phyloP scores from a whole-genome alignment of 1,284 basidiomycete species.

The Trichosporon inkin region DNA sequence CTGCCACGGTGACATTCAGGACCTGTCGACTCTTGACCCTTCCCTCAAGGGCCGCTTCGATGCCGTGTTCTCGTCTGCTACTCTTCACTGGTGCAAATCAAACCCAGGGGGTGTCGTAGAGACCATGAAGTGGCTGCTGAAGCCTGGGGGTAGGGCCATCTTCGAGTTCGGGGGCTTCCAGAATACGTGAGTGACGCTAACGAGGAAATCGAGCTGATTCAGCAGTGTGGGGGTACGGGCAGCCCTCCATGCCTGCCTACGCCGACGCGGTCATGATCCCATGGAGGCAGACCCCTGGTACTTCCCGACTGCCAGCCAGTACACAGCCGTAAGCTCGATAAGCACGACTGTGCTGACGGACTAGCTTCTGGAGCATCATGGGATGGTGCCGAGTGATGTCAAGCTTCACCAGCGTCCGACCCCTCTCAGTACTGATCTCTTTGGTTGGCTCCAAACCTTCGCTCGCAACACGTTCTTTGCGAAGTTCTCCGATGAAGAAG shows the following conservation, averaged over 20 bases:
- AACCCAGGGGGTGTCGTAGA: constrained; percentile 64
- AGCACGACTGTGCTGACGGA: not conserved
- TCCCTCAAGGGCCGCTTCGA: constrained; percentile 40
- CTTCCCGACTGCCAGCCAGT: constrained; percentile 68
- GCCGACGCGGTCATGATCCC: constrained; percentile 60
- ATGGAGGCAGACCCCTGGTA: constrained; percentile 69
- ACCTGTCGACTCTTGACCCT: constrained; percentile 20
- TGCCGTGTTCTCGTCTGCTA: constrained; percentile 70
- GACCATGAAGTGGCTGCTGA: constrained; percentile 59
- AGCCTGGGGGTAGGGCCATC: constrained; percentile 64
- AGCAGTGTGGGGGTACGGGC: constrained; percentile 56
- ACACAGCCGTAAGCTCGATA: constrained; percentile 54
- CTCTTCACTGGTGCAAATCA: constrained; percentile 76
- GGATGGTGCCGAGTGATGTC: constrained; percentile 59
- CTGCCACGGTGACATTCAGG: constrained; percentile 38
- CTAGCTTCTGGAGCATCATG: constrained; percentile 59
- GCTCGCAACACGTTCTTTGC: constrained; percentile 59
- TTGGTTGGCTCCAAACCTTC: constrained; percentile 69
- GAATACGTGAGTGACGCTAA: constrained; percentile 29
- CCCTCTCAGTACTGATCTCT: constrained; percentile 59
- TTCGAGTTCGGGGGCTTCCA: constrained; percentile 71
- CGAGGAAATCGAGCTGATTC: not conserved
- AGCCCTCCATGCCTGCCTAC: constrained; percentile 59
- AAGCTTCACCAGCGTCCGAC: constrained; percentile 66
- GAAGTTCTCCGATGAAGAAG: constrained; percentile 57